Percentiles rank a stretch among this genome's conserved stretches.
Evolutionary conservation across 1,139 yeast genomes (phyloP).

Genomic region (Eremothecium sinecaudum): DNA sequence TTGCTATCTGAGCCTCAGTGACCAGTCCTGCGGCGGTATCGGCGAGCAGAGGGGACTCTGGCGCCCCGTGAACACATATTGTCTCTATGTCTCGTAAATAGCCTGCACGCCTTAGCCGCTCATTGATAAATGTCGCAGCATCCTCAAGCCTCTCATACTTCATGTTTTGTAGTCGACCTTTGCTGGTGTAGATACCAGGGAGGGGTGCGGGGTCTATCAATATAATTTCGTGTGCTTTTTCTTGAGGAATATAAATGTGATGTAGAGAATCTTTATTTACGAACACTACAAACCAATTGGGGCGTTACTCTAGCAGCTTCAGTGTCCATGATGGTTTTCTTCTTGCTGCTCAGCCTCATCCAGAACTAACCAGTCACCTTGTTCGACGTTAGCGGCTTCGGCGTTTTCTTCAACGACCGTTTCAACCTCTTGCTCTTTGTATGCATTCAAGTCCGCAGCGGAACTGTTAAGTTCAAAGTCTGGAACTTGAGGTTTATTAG

Average conservation of each 20-base stretch:
- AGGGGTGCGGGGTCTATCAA: too few relatives aligned
- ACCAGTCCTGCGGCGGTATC: constrained; percentile 1
- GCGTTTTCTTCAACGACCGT: constrained; percentile 40
- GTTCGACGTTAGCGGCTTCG: constrained; percentile 37
- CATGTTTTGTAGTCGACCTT: constrained; percentile 2
- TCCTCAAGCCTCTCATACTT: constrained; percentile 14
- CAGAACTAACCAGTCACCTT: constrained; percentile 78
- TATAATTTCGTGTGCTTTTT: too few relatives aligned
- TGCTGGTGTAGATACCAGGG: too few relatives aligned
- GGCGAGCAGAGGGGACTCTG: constrained; percentile 1
- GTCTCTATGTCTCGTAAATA: constrained; percentile 9
- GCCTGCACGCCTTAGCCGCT: constrained; percentile 14
- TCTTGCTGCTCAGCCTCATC: constrained; percentile 63
- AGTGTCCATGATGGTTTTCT: constrained; percentile 43
- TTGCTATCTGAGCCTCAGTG: constrained; percentile 1
- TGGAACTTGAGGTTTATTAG: constrained; percentile 66
- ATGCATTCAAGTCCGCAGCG: constrained; percentile 63
- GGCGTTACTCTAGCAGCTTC: too few relatives aligned
- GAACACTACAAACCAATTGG: too few relatives aligned
- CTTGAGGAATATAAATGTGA: too few relatives aligned
- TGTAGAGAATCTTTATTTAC: too few relatives aligned
- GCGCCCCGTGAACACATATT: background rate
- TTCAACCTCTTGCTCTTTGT: constrained; percentile 71
- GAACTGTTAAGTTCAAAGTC: constrained; percentile 47
- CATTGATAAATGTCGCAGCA: constrained; percentile 15